These are phyloP conservation scores for Rhizopogon vinicolor DNA, from an alignment of 768 basidiomycete genomes.

Conservation along the genomic window DNA sequence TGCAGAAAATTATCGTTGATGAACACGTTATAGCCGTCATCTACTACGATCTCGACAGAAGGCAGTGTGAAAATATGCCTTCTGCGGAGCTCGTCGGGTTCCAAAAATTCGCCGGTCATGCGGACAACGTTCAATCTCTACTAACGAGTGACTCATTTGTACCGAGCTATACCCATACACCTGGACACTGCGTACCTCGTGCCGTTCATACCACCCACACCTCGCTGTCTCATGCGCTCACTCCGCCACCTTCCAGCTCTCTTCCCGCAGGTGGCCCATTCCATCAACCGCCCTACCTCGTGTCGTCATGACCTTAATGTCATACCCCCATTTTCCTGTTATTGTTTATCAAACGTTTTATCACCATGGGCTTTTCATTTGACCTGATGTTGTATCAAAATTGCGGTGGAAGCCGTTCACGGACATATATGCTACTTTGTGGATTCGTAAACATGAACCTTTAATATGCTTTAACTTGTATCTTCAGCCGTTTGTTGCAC, in stretches of 20 bases:
- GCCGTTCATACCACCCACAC: constrained; percentile 27
- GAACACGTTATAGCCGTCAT: constrained; percentile 57
- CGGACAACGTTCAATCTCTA: constrained; percentile 24
- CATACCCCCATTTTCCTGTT: constrained; percentile 14
- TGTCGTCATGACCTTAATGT: constrained; percentile 29
- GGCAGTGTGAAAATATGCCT: constrained; percentile 44
- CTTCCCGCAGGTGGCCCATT: constrained; percentile 17
- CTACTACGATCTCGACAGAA: constrained; percentile 66
- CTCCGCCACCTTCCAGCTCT: constrained; percentile 29
- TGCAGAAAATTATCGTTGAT: constrained; percentile 69
- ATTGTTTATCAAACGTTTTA: constrained; percentile 10
- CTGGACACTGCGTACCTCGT: constrained; percentile 33
- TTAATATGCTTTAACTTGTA: constrained; percentile 23
- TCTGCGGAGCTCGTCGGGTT: constrained; percentile 57
- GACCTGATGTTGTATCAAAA: neutral
- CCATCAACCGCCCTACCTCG: constrained; percentile 25
- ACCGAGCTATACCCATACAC: constrained; percentile 26
- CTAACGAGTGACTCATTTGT: constrained; percentile 22
- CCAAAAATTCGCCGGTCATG: constrained; percentile 33
- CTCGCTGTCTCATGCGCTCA: constrained; percentile 39
- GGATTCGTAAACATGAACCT: constrained; percentile 2
- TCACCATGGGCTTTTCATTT: neutral
- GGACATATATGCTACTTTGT: neutral
- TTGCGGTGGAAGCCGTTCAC: neutral
- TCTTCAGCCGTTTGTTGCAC: constrained; percentile 10